Base-by-base conservation (phyloP, 2,329 filamentous ascomycete species). In the Alternaria hordeiaustralica region DNA sequence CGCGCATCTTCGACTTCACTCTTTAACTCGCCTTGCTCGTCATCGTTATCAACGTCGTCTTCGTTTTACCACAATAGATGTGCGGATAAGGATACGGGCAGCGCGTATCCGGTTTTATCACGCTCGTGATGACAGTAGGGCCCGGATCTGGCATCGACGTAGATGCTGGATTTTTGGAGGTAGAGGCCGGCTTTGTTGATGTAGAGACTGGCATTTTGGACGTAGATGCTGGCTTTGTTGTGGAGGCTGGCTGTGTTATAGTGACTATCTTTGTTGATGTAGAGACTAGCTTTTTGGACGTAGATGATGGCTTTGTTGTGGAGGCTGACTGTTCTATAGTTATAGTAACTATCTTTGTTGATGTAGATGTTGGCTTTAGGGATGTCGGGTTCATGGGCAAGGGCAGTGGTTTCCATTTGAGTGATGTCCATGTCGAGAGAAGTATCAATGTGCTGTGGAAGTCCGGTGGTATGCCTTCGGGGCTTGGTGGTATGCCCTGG, bases 51-150 rank as follows among this genome's bases (percentile, higher is more conserved):
- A 61, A 20, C 9, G 65, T 73, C n/a, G 70, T 75, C 44, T 50
- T 61, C 5, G 58, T 21, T 33, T 55, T 41, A 0, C 67, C 69
- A 26, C 75, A 77, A 20, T 72, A 56, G 9, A 73, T 60, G 0
- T 62, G 62, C 0, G 75, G 75, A 23, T 77, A 74, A 3, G 75
- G 75, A 49, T 76, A 78, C n/a, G 73, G 75, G 61, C 75, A 78
- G 18, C 70, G 68, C 7, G 64, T 21, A 33, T 72, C 71, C 3
- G 66, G 36, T 2, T 64, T 58, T 0, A 69, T 13, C 3, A 71
- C 50, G 6, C 57, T 63, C 8, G 69, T 70, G 28, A 36, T n/a
- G 9, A 53, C 13, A 13, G 30, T 33, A 11, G 49, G 28, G 5
- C 9, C 30, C 9, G 3, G 15, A 25, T 41, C 13, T 10, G 15